Conservation (phyloP, 169 alveolate genomes). For the Sarcocystis neurona region DNA sequence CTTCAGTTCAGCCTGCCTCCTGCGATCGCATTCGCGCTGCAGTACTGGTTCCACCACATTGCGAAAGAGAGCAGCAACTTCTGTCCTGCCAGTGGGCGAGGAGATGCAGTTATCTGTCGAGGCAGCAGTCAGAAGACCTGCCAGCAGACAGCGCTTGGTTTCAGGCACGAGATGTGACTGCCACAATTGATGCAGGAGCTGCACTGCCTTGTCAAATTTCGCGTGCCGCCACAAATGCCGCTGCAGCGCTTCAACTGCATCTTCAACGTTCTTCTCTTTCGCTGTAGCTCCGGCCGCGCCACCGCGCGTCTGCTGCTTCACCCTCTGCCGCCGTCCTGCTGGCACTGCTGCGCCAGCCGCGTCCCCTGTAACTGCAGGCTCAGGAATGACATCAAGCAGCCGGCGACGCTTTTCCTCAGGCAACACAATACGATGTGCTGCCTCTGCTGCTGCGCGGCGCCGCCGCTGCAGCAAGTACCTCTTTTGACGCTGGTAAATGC, state of each 20-base stretch:
- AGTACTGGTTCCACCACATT: slow-evolving; percentile 4
- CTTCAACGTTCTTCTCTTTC: not conserved
- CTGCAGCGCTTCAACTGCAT: slow-evolving; percentile 1
- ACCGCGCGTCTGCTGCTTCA: not conserved
- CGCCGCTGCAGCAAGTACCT: slow-evolving; percentile 31
- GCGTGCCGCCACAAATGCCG: slow-evolving; percentile 10
- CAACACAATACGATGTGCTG: slow-evolving; percentile 15
- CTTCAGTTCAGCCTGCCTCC: not conserved
- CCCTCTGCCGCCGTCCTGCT: not conserved
- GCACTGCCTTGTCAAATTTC: slow-evolving; percentile 38
- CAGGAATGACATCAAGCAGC: not conserved
- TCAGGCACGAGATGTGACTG: not conserved
- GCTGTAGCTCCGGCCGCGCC: not conserved
- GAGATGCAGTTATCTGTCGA: not conserved
- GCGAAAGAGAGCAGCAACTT: not conserved
- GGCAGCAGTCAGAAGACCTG: slow-evolving; percentile 30
- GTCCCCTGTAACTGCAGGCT: not conserved
- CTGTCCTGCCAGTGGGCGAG: slow-evolving; percentile 6
- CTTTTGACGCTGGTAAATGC: slow-evolving; percentile 17
- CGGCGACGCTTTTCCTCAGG: slow-evolving; percentile 28
- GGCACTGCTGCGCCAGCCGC: slow-evolving; percentile 19
- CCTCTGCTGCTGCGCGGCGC: slow-evolving; percentile 42
- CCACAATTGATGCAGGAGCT: slow-evolving; percentile 31
- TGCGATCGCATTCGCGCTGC: not conserved
- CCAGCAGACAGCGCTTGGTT: slow-evolving; percentile 21